Percentiles rank a stretch among this genome's conserved stretches.
phyloP scores from a whole-genome alignment of 495 filamentous ascomycete genomes.

The Venustampulla echinocandica region DNA sequence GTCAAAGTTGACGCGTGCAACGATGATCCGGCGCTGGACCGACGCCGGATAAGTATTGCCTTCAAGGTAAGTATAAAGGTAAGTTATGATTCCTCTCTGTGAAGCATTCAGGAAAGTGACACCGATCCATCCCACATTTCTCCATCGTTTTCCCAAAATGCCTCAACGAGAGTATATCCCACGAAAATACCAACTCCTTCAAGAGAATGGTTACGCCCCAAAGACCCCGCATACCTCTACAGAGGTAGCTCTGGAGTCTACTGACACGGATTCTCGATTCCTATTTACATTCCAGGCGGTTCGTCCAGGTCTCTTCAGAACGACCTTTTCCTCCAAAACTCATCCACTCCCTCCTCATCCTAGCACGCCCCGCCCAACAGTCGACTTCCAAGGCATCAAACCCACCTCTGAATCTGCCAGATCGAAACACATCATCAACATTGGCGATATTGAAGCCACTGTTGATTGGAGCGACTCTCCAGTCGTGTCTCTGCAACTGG shows the following conservation, averaged over 20 bases:
- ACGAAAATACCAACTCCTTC: conserved; percentile 30
- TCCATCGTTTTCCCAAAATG: too few relatives aligned
- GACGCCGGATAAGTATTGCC: too few relatives aligned
- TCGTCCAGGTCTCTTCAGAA: conserved; percentile 53
- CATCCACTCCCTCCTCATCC: conserved; percentile 54
- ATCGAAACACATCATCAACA: conserved; percentile 33
- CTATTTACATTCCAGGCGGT: conserved; percentile 52
- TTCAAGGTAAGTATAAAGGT: too few relatives aligned
- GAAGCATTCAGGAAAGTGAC: too few relatives aligned
- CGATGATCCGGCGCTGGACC: too few relatives aligned
- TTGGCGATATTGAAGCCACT: conserved; percentile 39
- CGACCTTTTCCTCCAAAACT: conserved; percentile 49
- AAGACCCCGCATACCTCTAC: conserved; percentile 9
- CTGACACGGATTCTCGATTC: conserved; percentile 29
- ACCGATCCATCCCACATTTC: too few relatives aligned
- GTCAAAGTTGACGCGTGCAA: too few relatives aligned
- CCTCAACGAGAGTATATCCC: conserved; percentile 47
- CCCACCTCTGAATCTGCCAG: conserved; percentile 23
- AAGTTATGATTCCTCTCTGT: not conserved
- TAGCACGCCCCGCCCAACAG: conserved; percentile 40
- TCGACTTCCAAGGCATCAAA: conserved; percentile 24
- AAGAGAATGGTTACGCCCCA: conserved; percentile 6
- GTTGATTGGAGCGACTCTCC: conserved; percentile 49
- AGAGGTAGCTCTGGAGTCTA: conserved; percentile 35
- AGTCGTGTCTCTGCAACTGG: conserved; percentile 45